Evolutionary conservation across 2,329 filamentous ascomycete genomes (phyloP), one percentile per base, ranked within the genome.

Genomic region (Microcyclospora pomicola): DNA sequence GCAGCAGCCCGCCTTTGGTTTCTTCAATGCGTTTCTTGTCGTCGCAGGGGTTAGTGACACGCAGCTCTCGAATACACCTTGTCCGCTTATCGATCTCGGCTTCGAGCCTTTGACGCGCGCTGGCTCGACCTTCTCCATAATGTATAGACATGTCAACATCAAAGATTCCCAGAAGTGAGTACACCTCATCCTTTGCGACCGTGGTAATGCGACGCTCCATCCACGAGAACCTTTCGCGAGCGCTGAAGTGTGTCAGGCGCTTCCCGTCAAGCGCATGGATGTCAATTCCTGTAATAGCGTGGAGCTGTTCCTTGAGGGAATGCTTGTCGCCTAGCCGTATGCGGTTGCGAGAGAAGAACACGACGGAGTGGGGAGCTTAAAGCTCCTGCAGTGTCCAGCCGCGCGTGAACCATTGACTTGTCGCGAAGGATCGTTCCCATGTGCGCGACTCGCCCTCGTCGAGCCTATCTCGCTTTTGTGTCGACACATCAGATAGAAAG

Each of bases 311-410:
- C 28, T 31, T 9, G 10, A 45, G 31, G 10, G 34, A 28, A 10
- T 9, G 10, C 27, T 37, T 37, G 27, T 34, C 27, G 13, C 42
- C 31, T 15, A 42, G 15, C 16, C 10, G 13, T 11, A 10, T 15
- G 11, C 40, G 28, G 10, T 40, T 34, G 15, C 3, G 12, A 10
- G 40, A 40, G 32, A 35, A 45, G 33, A 45, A 45, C 13, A 31
- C 31, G 11, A 45, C 38, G 11, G 15, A 13, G 11, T 11, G 9
- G 6, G 41, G 41, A n/a, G 43, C 43, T n/a, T 43, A 34, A n/a
- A 45, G n/a, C n/a, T n/a, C 43, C 16, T 45, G 43, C 6, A 45
- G 38, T 19, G 43, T 45, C 43, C 43, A 45, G 13, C 38, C 38
- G 19, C 43, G 37, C 11, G 34, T 36, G 33, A 43, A 41, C 43